Evolutionary conservation across 441 rosid species (phyloP), one percentile per base, ranked within the genome.

Genomic region (Jatropha podagrica): DNA sequence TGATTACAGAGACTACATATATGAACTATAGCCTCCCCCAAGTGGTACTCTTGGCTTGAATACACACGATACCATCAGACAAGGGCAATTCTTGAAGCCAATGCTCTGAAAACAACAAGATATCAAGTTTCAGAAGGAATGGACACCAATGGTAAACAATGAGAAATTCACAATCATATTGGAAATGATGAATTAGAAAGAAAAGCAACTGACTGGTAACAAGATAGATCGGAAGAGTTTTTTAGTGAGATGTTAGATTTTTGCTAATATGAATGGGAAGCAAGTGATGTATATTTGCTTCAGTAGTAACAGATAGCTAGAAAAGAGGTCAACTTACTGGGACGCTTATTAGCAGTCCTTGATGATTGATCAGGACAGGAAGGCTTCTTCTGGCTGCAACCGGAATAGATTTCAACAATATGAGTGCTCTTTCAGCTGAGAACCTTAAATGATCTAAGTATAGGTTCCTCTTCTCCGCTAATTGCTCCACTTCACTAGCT

Each of bases 1-100:
- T 42, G 18, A 58, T 42, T 68, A 10, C 37, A 26, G 72, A 65
- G 73, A 65, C 73, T 85, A 93, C 7, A 90, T 37, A 86, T 90
- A 96, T 69, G 96, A 91, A 76, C 84, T 81, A 65, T 82, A 63
- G 72, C 99, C 97, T 72, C 98, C 96, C n/a, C 97, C 97, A 11
- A 92, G 97, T 46, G 96, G 97, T 74, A 89, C 92, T 81, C 87
- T 86, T 65, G 99, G 97, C 80, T 87, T 86, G 87, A 90, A 94
- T 74, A 71, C 82, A 71, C 87, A 86, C 52, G 90, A 85, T 15
- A 82, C 89, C 40, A 15, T 74, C 78, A 90, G 72, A 80, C 89
- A 87, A 75, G 91, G 85, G 83, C 96, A 96, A 75, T 69, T 80
- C 20, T 77, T 86, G 88, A 92, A 89, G 81, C 91, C 87, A 77